These are phyloP conservation scores for Pulicaria dysenterica DNA, from an alignment of 129 eudicot genomes.

Conservation along the genomic window DNA sequence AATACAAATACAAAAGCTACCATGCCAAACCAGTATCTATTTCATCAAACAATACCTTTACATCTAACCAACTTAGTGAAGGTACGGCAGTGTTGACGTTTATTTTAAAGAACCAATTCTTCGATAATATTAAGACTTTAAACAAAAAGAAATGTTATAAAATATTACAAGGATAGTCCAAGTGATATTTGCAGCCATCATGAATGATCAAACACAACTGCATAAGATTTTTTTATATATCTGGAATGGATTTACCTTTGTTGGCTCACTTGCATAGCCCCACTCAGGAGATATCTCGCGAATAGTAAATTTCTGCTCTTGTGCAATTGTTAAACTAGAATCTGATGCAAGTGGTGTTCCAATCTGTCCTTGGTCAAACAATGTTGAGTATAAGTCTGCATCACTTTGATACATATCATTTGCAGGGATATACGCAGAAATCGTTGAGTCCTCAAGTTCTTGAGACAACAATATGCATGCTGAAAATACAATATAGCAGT, in stretches of 20 bases:
- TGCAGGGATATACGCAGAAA: conserved; percentile 44
- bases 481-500: conserved; percentile 37
- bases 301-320: conserved; percentile 74
- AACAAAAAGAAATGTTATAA: not conserved
- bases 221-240: conserved; percentile 1
- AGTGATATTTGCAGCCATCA: conserved; percentile 14
- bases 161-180: not conserved
- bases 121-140: not conserved
- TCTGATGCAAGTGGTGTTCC: conserved; percentile 54
- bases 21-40: not conserved
- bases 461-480: conserved; percentile 43
- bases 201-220: not conserved
- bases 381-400: conserved; percentile 47
- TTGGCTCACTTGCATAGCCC: conserved; percentile 73
- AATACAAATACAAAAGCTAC: too few relatives aligned
- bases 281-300: conserved; percentile 89
- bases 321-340: conserved; percentile 60
- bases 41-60: not conserved
- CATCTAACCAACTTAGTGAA: not conserved
- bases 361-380: conserved; percentile 61
- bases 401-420: conserved; percentile 39
- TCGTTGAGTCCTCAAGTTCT: conserved; percentile 46
- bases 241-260: conserved; percentile 57
- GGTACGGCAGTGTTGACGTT: not conserved
- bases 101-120: not conserved